Conservation (phyloP, 805 yeast genomes). For the Lachancea quebecensis region DNA sequence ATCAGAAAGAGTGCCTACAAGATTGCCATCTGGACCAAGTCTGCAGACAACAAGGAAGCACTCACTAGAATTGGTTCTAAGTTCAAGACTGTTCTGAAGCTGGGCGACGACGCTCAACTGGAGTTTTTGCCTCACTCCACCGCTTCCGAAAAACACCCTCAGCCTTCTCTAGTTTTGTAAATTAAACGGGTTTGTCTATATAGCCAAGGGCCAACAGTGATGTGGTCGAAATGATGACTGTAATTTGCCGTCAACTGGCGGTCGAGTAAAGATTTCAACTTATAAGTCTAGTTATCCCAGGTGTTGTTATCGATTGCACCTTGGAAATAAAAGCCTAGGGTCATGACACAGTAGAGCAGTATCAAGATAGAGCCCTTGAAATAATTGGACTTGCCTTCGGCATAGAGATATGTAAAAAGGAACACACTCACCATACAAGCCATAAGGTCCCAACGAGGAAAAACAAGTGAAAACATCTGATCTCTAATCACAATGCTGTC, state of each 20-base stretch:
- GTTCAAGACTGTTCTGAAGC: conserved; percentile 77
- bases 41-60: conserved; percentile 51
- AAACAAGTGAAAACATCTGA: conserved; percentile 68
- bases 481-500: conserved; percentile 30
- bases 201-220: neutral
- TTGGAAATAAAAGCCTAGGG: conserved; percentile 72
- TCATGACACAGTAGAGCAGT: conserved; percentile 64
- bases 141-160: conserved; percentile 30
- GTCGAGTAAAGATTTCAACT: no score
- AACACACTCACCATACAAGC: conserved; percentile 81
- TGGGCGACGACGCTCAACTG: conserved; percentile 64
- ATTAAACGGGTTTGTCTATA: conserved; percentile 10
- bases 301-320: conserved; percentile 22
- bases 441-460: conserved; percentile 93
- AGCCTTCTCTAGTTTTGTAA: conserved; percentile 31
- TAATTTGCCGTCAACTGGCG: neutral
- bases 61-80: conserved; percentile 74
- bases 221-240: neutral
- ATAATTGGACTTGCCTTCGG: conserved; percentile 94
- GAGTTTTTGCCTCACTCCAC: conserved; percentile 51
- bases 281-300: conserved; percentile 4
- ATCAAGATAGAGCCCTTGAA: conserved; percentile 90
- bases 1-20: conserved; percentile 76
- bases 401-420: conserved; percentile 85
- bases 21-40: conserved; percentile 90